Base-by-base conservation (phyloP, 1,284 basidiomycete species). In the Rhodotorula sp. region DNA sequence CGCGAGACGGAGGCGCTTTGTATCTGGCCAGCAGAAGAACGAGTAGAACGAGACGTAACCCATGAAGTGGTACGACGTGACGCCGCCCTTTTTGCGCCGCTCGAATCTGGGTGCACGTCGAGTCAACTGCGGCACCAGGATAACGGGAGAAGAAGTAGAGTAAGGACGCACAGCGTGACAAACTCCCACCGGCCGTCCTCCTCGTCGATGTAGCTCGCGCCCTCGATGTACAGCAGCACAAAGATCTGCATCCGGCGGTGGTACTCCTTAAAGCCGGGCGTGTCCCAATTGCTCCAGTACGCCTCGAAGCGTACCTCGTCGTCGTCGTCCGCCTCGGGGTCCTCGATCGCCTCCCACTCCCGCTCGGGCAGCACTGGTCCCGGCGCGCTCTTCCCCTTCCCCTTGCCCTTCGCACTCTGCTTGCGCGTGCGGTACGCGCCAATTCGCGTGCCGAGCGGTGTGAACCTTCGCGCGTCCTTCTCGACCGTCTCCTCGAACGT, bases 211-310 rank as follows among this genome's bases (percentile, higher is more conserved):
- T 94, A 98, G 39, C 91, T 93, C 12, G 94, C 94, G 13, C 88
- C 97, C 81, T 99, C 96, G 80, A 99, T 96, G 83, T 93, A 98
- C 15, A 99, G 84, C 55, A 97, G 82, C 69, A 97, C 92, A 80
- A 97, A 97, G 66, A 97, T 81, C 82, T 98, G 96, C 90, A 97
- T 97, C 66, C 88, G 85, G n/a, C 90, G 86, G 80, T 97, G 96
- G 78, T 92, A 95, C 81, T 96, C 93, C 78, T 86, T 86, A 83
- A 97, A 99, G 8, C 93, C 94, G 9, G 91, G 88, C 1, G 94
- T 93, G 71, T 88, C 83, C 88, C 92, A 96, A 12, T 88, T 94
- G 36, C 88, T 81, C 91, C 93, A 79, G 60, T 76, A 67, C 27
- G 73, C 67, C 69, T 79, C 78, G 68, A 74, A 72, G 32, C 70